Percentiles rank a stretch among this genome's conserved stretches.
These are phyloP conservation scores for Xerocomellus dryophilus DNA, from an alignment of 768 basidiomycete genomes.

Conservation along the genomic window DNA sequence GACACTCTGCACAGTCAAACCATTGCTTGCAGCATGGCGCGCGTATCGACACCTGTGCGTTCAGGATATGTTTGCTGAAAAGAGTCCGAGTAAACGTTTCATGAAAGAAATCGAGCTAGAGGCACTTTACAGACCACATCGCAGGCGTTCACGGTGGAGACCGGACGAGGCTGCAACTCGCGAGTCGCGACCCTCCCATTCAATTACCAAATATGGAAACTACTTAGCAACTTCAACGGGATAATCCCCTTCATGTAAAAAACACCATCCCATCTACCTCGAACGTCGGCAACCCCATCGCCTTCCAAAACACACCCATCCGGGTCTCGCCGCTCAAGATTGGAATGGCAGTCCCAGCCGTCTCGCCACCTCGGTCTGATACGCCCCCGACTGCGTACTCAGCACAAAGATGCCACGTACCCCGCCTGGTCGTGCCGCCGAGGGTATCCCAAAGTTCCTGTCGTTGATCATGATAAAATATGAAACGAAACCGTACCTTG, in stretches of 20 bases:
- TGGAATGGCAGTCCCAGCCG: constrained; percentile 8
- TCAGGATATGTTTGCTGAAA: constrained; percentile 88
- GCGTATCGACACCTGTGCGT: constrained; percentile 93
- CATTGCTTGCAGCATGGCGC: constrained; percentile 97
- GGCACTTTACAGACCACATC: constrained; percentile 27
- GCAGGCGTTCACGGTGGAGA: background rate
- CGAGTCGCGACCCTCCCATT: background rate
- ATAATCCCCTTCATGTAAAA: no score
- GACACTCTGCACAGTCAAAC: constrained; percentile 97
- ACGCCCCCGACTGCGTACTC: constrained; percentile 19
- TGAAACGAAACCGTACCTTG: no score
- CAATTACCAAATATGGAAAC: constrained; percentile 6
- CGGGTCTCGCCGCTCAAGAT: no score
- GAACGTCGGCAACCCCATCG: no score
- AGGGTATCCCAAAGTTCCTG: no score
- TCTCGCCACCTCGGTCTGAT: constrained; percentile 19
- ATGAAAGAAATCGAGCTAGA: background rate
- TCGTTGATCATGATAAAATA: no score
- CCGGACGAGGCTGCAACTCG: no score
- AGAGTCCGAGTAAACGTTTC: background rate
- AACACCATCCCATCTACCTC: no score
- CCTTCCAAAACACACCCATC: no score
- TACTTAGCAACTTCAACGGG: no score
- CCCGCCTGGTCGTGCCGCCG: no score
- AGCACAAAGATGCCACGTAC: constrained; percentile 4